Evolutionary conservation across 495 filamentous ascomycete species (phyloP), one percentile per base, ranked within the genome.

Genomic region (Neurospora sp.): DNA sequence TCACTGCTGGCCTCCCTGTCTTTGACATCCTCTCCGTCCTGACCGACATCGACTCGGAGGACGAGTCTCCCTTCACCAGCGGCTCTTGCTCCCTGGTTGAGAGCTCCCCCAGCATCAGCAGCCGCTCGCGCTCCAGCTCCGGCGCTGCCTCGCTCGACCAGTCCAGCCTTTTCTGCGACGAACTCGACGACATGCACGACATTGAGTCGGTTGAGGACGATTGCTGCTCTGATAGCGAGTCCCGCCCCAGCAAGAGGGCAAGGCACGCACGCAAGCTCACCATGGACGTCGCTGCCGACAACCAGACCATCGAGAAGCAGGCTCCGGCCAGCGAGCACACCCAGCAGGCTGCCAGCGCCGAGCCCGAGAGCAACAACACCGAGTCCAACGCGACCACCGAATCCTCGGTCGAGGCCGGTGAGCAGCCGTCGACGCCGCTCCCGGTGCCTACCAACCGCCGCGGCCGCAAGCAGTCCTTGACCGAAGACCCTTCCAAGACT

Each of bases 401-500:
- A 74, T 72, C 76, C 31, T 77, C 76, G 75, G 75, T 75, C 8
- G 69, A 71, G 59, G 73, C 74, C 9, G 78, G 77, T 41, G 78
- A 78, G 40, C 76, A 76, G 42, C 75, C 70, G 17, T 68, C 84
- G 53, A 74, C 82, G 40, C 79, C 87, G 40, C 78, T 86, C 0
- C 84, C 88, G 10, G 87, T 88, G 35, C 92, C 91, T 9, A 88
- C 93, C 76, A 95, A 92, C 83, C 96, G 96, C 75, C 94, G 96
- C 72, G 96, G 96, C 40, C 94, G 96, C 81, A 99, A 99, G 89
- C 96, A 99, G 84, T 98, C 96, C 1, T 82, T 98, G 79, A 98
- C 96, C 20, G 96, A 99, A 75, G 96, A 99, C 77, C 96, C 96
- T 4, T 96, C 93, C 76, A 99, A 99, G 90, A 97, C 94, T 0